These are phyloP conservation scores for Podaxis sp. DNA, from an alignment of 768 basidiomycete species.

Conservation along the genomic window DNA sequence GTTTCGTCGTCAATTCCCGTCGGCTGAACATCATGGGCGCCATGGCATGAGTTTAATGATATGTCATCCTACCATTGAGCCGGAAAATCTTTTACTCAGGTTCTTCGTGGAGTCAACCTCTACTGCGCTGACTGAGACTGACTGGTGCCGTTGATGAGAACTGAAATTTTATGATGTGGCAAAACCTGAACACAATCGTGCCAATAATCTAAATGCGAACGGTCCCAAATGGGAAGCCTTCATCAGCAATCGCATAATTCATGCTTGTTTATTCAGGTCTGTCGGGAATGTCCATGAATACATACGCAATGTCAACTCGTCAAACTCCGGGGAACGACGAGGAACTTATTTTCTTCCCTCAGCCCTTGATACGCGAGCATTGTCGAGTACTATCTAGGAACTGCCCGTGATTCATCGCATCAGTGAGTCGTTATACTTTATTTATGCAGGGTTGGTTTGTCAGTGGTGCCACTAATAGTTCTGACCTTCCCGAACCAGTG, in stretches of 20 bases:
- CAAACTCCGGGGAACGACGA: neutral
- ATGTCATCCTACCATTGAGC: neutral
- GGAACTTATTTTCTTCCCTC: neutral
- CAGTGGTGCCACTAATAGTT: neutral
- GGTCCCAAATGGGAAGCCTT: neutral
- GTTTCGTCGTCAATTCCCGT: neutral
- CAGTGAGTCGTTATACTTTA: neutral
- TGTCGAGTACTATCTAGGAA: neutral
- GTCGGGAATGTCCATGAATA: neutral
- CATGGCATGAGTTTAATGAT: neutral
- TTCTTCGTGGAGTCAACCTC: neutral
- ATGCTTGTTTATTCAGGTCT: neutral
- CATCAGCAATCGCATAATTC: neutral
- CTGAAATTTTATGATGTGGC: too few relatives aligned
- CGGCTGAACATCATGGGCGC: neutral
- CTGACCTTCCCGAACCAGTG: constrained; percentile 4
- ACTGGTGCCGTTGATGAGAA: too few relatives aligned
- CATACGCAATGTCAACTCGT: neutral
- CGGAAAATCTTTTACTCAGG: neutral
- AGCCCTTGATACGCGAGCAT: neutral
- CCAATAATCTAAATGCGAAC: neutral
- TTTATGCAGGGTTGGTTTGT: neutral
- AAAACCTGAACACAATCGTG: neutral
- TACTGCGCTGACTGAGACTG: neutral
- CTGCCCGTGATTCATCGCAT: neutral